Percentiles rank a stretch among this genome's conserved stretches.
Conservation (phyloP, 2,329 filamentous ascomycete genomes). For the Penicillium frequentans region DNA sequence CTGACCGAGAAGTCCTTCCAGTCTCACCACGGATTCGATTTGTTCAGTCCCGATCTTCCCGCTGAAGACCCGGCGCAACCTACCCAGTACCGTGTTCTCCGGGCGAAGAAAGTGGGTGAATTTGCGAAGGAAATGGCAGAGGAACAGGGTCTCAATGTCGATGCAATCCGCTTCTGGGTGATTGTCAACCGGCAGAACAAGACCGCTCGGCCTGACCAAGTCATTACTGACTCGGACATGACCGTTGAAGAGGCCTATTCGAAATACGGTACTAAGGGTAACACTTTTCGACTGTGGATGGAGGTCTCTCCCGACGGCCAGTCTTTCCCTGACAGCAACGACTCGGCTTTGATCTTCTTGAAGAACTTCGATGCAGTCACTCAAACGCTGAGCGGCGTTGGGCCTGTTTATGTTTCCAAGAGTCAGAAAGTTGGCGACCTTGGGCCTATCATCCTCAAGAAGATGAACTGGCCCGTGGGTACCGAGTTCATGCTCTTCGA, state of each 20-base stretch:
- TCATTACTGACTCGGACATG: constrained; percentile 73
- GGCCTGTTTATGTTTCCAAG: constrained; percentile 83
- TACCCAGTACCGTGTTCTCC: constrained; percentile 69
- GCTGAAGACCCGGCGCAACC: constrained; percentile 68
- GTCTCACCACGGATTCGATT: constrained; percentile 78
- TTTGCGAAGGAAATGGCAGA: constrained; percentile 70
- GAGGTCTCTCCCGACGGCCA: constrained; percentile 71
- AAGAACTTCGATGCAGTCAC: constrained; percentile 83
- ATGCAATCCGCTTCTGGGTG: constrained; percentile 80
- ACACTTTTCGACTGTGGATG: constrained; percentile 77
- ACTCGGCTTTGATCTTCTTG: constrained; percentile 78
- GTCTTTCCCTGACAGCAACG: constrained; percentile 61
- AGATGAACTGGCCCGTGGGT: constrained; percentile 84
- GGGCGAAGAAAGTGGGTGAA: constrained; percentile 73
- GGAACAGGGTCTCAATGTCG: constrained; percentile 67
- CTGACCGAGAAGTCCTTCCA: constrained; percentile 80
- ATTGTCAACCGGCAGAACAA: constrained; percentile 99
- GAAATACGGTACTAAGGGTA: constrained; percentile 68
- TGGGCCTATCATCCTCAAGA: constrained; percentile 70
- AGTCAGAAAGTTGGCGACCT: constrained; percentile 87
- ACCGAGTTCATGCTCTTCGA: constrained; percentile 76
- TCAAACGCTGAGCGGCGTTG: constrained; percentile 73
- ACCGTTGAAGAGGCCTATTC: constrained; percentile 73
- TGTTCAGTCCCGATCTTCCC: constrained; percentile 67
- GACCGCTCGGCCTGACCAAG: constrained; percentile 86